Percentiles rank a stretch among this genome's conserved stretches.
These are phyloP conservation scores for Datura wrightii DNA, from an alignment of 257 asterid species.

Conservation along the genomic window DNA sequence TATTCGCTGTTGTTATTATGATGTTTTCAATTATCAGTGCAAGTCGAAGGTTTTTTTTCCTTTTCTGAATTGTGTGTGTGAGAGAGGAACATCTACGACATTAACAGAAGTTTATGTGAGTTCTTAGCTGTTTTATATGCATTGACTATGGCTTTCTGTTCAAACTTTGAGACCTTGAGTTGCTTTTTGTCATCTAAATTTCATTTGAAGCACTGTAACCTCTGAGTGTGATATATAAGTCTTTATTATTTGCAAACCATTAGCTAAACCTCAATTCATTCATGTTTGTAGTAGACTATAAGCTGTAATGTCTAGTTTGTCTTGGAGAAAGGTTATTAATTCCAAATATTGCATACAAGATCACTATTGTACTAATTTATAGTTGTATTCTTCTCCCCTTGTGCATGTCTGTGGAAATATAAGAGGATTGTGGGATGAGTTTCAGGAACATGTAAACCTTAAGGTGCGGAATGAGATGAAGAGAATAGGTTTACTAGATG, in stretches of 20 bases:
- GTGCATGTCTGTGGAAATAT: neutral
- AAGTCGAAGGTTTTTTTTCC: neutral
- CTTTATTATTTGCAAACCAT: neutral
- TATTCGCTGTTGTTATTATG: neutral
- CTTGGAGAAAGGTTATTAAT: conserved; percentile 6
- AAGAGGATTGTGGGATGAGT: neutral
- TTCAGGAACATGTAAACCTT: neutral
- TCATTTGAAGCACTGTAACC: neutral
- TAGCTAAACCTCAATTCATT: neutral
- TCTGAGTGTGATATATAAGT: neutral
- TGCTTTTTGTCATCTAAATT: neutral
- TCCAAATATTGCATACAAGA: conserved; percentile 6
- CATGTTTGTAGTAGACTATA: neutral
- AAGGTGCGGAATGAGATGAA: conserved; percentile 1
- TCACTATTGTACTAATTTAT: neutral
- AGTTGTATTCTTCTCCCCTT: neutral
- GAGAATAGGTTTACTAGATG: neutral
- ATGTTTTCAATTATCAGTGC: neutral
- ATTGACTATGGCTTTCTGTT: neutral
- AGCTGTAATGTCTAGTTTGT: neutral
- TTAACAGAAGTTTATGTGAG: neutral
- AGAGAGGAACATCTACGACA: neutral
- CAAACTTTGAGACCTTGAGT: neutral
- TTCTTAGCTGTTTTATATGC: neutral
- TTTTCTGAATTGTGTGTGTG: neutral